Evolutionary conservation across 352 stramenopile genomes (phyloP), one percentile per base, ranked within the genome.

Genomic region (Phytophthora quininea): DNA sequence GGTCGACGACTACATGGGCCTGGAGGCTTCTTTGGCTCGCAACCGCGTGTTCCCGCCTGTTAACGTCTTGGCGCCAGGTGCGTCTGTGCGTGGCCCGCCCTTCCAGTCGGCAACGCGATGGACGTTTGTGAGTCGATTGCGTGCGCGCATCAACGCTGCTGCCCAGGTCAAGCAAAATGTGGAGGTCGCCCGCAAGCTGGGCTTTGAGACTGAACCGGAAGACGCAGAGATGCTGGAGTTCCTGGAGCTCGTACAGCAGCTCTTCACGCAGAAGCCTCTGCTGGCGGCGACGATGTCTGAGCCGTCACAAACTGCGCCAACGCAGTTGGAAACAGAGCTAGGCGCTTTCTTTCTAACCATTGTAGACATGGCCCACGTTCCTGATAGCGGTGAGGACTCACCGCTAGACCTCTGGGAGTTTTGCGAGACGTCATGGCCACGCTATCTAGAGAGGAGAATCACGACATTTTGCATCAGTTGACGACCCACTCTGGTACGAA

Each of bases 21-120:
- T 94, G n/a, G 84, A 92, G 14, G 65, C 67, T 9, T 67, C 69
- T 24, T 64, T 92, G 15, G 68, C 77, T 7, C 71, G 72, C 3
- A 76, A 71, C 52, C 82, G 84, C 42, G 72, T 93, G 24, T 95
- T 89, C 53, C 83, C 85, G n/a, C 82, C 86, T 15, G 76, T 93
- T 31, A 71, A 95, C 56, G 84, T 92, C 32, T 63, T 92, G 19
- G 69, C 71, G 27, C 84, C 86, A 0, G 86, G 86, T 24, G 49
- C 69, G 0, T 95, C 86, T 5, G 77, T 95, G 8, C 84, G 86
- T 9, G 86, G 86, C 0, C 82, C 81, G 19, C 86, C 86, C 19
- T 95, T 93, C 71, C 86, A 93, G 72, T 89, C 79, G n/a, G 79
- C 82, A 8, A 72, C 82, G 33, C 75, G 89, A 58, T 95, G 86